Evolutionary conservation across 2,329 filamentous ascomycete species (phyloP).

Genomic region (Rhynchosporium secalis): DNA sequence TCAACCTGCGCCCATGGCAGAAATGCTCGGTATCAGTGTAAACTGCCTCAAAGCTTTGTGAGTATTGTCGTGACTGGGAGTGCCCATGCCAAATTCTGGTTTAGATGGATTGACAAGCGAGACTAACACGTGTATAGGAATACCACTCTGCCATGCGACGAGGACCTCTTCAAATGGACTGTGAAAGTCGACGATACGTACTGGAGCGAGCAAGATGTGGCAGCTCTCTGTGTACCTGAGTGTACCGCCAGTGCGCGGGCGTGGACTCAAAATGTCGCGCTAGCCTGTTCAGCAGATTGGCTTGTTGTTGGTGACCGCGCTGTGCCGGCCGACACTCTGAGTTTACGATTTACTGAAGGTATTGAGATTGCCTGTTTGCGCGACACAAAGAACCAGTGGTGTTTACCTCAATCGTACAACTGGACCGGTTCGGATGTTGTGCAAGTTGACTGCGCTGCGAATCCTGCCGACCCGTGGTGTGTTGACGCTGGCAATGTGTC

Average conservation of each 20-base stretch:
- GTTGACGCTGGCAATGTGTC: not conserved
- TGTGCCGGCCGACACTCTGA: not conserved
- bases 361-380: not conserved
- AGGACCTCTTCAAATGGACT: slow-evolving; percentile 1
- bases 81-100: not conserved
- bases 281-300: not conserved
- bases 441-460: not conserved
- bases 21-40: not conserved
- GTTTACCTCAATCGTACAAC: not conserved
- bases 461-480: not conserved
- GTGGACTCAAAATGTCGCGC: not conserved
- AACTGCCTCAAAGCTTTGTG: not conserved
- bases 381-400: not conserved
- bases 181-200: not conserved
- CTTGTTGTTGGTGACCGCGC: not conserved
- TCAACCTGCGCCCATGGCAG: not conserved
- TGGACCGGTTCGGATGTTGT: not conserved
- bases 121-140: not conserved
- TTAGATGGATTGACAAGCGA: not conserved
- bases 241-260: not conserved
- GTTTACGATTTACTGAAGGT: not conserved
- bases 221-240: not conserved
- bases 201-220: not conserved
- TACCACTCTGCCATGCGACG: not conserved
- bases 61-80: not conserved